Evolutionary conservation across 192 early-diverging fungal species (phyloP), one percentile per base, ranked within the genome.

Genomic region (Entophlyctis helioformis): DNA sequence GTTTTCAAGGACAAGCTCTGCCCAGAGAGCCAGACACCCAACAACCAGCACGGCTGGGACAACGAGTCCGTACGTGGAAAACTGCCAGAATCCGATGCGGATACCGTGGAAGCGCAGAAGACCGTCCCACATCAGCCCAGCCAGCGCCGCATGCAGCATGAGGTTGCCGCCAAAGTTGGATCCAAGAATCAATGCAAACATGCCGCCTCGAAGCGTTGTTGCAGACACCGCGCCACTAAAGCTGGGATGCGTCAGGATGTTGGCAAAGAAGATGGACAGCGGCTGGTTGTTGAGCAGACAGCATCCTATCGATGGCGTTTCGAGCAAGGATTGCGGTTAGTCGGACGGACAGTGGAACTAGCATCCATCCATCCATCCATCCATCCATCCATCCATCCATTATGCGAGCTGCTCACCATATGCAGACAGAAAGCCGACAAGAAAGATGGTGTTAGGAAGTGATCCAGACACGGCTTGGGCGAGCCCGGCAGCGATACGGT

Each of bases 101-200:
- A 39, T 42, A 13, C 58, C 43, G 11, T 46, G 24, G n/a, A 48
- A 39, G 27, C 34, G 20, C 35, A 65, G 26, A 9, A 69, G 39
- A 25, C 57, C 50, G n/a, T n/a, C 28, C 60, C 53, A 67, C 63
- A 65, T 67, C 1, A 90, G 57, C 6, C 87, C 87, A 5, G 87
- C 87, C 46, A 90, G 51, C 35, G 75, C 76, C 18, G 82, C 85
- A 11, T 84, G 63, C 16, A 82, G 63, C 4, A 81, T 78, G 26
- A 88, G 56, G 44, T 85, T 86, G 7, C 83, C 88, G 4, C 88
- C 88, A n/a, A 91, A 46, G 45, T 91, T 88, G 46, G 74, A 75
- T 6, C 86, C 88, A 6, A 84, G 66, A 18, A 87, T 67, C 28
- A 91, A 52, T 10, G 74, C 84, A 68, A 82, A 81, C 38, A 85